A percentile compares a stretch with the other conserved stretches of the same genome.
These are phyloP conservation scores for Juglanconis oblonga DNA, from an alignment of 2,329 filamentous ascomycete genomes.

Conservation along the genomic window DNA sequence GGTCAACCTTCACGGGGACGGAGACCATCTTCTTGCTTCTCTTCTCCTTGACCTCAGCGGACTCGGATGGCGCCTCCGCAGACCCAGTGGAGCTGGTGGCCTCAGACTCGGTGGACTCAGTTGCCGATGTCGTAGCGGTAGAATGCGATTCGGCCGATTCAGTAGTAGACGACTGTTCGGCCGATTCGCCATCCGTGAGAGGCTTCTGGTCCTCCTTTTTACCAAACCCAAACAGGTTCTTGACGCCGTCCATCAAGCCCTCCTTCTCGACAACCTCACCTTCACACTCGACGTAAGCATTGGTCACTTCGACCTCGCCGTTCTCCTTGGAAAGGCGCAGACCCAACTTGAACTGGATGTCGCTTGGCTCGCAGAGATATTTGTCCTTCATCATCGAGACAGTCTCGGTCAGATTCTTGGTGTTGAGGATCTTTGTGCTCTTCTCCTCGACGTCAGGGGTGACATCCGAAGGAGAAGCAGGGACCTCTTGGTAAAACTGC, in stretches of 20 bases:
- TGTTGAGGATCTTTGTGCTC: slow-evolving; percentile 64
- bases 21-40: slow-evolving; percentile 58
- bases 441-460: slow-evolving; percentile 48
- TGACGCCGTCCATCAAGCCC: slow-evolving; percentile 86
- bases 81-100: slow-evolving; percentile 27
- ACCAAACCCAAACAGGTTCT: slow-evolving; percentile 93
- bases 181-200: slow-evolving; percentile 57
- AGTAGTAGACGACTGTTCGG: slow-evolving; percentile 44
- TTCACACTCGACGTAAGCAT: slow-evolving; percentile 81
- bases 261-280: slow-evolving; percentile 71
- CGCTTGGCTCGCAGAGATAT: slow-evolving; percentile 71
- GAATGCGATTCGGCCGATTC: slow-evolving; percentile 35
- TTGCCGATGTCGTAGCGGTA: slow-evolving; percentile 29
- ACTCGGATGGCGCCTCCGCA: slow-evolving; percentile 46
- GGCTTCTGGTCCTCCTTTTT: slow-evolving; percentile 83
- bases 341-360: slow-evolving; percentile 77
- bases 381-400: slow-evolving; percentile 75
- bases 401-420: slow-evolving; percentile 81
- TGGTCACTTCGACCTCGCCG: slow-evolving; percentile 75
- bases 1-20: slow-evolving; percentile 48
- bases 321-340: slow-evolving; percentile 69
- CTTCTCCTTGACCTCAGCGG: slow-evolving; percentile 50
- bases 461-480: slow-evolving; percentile 36
- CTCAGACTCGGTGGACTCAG: slow-evolving; percentile 29
- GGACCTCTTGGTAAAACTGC: slow-evolving; percentile 72